A percentile compares a stretch with the other conserved stretches of the same genome.
These are phyloP conservation scores for Lipomyces yamadae DNA, from an alignment of 805 yeast genomes.

Conservation along the genomic window DNA sequence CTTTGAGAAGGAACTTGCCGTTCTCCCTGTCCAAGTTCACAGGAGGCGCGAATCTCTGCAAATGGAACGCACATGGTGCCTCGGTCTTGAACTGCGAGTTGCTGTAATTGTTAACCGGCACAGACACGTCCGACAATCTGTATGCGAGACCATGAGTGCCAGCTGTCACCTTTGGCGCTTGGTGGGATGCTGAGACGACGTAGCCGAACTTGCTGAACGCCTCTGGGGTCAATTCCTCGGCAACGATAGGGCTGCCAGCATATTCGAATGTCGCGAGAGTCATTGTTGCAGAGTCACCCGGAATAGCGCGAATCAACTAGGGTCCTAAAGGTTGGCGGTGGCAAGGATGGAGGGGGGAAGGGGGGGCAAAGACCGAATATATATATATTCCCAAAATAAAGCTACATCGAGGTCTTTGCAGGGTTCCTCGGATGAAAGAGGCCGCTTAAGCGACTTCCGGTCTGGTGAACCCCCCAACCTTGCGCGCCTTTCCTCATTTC, in stretches of 20 bases:
- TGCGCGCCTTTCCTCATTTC: too few relatives aligned
- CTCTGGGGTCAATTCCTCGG: slow-evolving; percentile 67
- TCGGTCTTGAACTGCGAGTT: slow-evolving; percentile 53
- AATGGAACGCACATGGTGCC: slow-evolving; percentile 74
- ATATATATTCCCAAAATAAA: too few relatives aligned
- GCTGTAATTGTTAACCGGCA: slow-evolving; percentile 59
- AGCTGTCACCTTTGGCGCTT: slow-evolving; percentile 54
- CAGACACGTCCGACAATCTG: slow-evolving; percentile 72
- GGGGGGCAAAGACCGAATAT: too few relatives aligned
- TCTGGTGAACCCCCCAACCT: too few relatives aligned
- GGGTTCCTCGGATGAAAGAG: too few relatives aligned
- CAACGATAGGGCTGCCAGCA: slow-evolving; percentile 45
- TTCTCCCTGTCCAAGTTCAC: slow-evolving; percentile 47
- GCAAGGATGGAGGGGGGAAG: too few relatives aligned
- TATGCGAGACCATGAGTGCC: slow-evolving; percentile 93
- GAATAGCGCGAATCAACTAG: too few relatives aligned
- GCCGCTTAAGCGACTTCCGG: too few relatives aligned
- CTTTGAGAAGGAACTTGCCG: slow-evolving; percentile 58
- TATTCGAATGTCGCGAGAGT: slow-evolving; percentile 32
- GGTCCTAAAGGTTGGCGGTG: too few relatives aligned
- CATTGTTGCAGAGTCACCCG: slow-evolving; percentile 5
- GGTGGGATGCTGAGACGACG: slow-evolving; percentile 77
- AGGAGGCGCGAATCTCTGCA: slow-evolving; percentile 82
- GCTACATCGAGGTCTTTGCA: too few relatives aligned
- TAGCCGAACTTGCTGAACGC: slow-evolving; percentile 74